These are phyloP conservation scores for Ensete ventricosum DNA, from an alignment of 176 grass and related monocot genomes.

Conservation along the genomic window DNA sequence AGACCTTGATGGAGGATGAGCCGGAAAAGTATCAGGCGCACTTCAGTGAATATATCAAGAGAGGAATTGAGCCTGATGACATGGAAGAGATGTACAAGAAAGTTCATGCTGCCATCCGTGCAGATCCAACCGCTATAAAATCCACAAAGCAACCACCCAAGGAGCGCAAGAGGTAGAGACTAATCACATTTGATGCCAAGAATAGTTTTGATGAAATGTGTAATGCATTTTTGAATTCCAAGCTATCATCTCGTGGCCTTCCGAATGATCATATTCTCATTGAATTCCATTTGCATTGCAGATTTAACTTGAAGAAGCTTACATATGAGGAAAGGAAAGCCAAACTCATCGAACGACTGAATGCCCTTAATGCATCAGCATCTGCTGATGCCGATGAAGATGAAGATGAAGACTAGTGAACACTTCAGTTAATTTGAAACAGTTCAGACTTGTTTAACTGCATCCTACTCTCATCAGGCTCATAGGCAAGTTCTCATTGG, in stretches of 20 bases:
- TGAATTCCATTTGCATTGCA: not conserved
- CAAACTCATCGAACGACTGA: constrained; percentile 50
- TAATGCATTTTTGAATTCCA: not conserved
- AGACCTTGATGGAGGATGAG: constrained; percentile 69
- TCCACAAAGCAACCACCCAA: constrained; percentile 41
- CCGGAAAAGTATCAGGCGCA: constrained; percentile 75
- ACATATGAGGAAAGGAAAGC: constrained; percentile 84
- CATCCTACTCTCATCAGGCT: too few species aligned
- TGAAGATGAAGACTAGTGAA: constrained; percentile 51
- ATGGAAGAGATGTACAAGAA: constrained; percentile 85
- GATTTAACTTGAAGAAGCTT: constrained; percentile 81
- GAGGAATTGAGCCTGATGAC: constrained; percentile 45
- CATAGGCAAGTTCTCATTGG: too few species aligned
- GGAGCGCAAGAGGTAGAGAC: constrained; percentile 66
- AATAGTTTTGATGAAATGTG: not conserved
- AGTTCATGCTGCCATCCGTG: constrained; percentile 73
- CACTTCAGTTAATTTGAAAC: not conserved
- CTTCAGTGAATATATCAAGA: constrained; percentile 74
- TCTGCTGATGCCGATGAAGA: constrained; percentile 26
- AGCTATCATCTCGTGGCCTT: not conserved
- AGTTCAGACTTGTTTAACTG: too few species aligned
- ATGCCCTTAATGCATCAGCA: constrained; percentile 39
- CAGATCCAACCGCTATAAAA: constrained; percentile 36
- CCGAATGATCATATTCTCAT: not conserved
- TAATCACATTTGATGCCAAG: not conserved